Conservation (phyloP, 139 green algal genomes). For the Chlorella sorokiniana region DNA sequence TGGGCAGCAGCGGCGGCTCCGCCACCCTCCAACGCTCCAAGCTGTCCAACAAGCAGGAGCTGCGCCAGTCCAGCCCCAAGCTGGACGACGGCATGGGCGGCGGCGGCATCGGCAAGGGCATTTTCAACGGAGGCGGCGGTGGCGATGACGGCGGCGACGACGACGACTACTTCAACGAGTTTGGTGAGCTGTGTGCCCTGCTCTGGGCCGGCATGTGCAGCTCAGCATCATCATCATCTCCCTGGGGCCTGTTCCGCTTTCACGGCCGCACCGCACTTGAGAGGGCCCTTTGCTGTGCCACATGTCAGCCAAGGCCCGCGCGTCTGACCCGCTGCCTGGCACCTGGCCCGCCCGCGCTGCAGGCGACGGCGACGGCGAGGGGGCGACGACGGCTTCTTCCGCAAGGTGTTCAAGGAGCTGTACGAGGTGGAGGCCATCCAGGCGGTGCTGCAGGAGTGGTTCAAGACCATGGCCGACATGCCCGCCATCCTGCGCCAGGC, state of each 20-base stretch:
- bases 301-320: no score
- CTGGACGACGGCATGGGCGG: slow-evolving; percentile 84
- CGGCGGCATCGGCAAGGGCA: slow-evolving; percentile 84
- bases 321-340: no score
- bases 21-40: slow-evolving; percentile 66
- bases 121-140: slow-evolving; percentile 89
- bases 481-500: slow-evolving; percentile 87
- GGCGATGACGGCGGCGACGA: slow-evolving; percentile 88
- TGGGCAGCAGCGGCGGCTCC: slow-evolving; percentile 47
- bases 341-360: background rate
- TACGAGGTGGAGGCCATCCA: slow-evolving; percentile 91
- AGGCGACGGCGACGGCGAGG: slow-evolving; percentile 80
- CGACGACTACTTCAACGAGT: slow-evolving; percentile 90
- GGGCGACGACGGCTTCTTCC: slow-evolving; percentile 79
- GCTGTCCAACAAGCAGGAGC: slow-evolving; percentile 57
- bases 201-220: background rate
- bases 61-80: slow-evolving; percentile 48
- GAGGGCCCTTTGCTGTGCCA: no score
- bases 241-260: no score
- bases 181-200: slow-evolving; percentile 48
- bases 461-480: slow-evolving; percentile 83
- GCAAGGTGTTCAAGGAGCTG: slow-evolving; percentile 76
- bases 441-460: slow-evolving; percentile 91
- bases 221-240: no score
- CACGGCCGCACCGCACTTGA: no score